Percentiles rank a stretch among this genome's conserved stretches.
phyloP scores from a whole-genome alignment of 164 flowering plant species.

The Magnolia officinalis region DNA sequence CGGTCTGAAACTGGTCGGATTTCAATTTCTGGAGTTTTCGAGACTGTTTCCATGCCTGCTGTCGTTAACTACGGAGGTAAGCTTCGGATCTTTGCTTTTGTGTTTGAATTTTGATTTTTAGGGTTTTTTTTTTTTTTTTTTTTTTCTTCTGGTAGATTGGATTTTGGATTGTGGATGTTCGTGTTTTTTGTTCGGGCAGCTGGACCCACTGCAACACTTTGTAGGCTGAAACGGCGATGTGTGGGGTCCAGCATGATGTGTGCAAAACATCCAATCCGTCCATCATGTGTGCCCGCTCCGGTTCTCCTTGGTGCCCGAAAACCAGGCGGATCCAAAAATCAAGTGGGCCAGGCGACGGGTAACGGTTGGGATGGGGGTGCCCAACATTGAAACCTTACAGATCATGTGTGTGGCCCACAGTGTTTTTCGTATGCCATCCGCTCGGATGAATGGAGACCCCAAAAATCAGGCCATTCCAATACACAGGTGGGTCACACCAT shows the following conservation, averaged over 20 bases:
- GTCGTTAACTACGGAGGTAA: slow-evolving; percentile 32
- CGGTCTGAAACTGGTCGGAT: neutral
- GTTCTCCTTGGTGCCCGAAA: neutral
- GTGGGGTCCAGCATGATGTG: neutral
- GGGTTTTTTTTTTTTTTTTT: slow-evolving; percentile 4
- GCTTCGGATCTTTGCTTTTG: slow-evolving; percentile 1
- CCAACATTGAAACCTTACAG: too few relatives aligned
- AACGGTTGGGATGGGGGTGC: too few relatives aligned
- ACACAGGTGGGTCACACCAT: too few relatives aligned
- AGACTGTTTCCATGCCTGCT: slow-evolving; percentile 23
- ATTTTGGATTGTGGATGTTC: neutral
- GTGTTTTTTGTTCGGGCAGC: neutral
- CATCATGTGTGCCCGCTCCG: neutral
- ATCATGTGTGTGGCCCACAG: too few relatives aligned
- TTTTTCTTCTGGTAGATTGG: neutral
- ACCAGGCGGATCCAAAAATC: too few relatives aligned
- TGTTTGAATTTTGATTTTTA: neutral
- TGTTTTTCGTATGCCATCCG: too few relatives aligned
- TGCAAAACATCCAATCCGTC: neutral
- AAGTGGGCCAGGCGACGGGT: too few relatives aligned
- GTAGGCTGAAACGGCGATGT: neutral
- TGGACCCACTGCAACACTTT: neutral
- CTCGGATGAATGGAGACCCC: too few relatives aligned
- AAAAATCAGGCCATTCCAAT: too few relatives aligned
- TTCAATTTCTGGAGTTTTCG: slow-evolving; percentile 6